Evolutionary conservation across 2,329 filamentous ascomycete genomes (phyloP).

Genomic region (Epichloe aotearoae): DNA sequence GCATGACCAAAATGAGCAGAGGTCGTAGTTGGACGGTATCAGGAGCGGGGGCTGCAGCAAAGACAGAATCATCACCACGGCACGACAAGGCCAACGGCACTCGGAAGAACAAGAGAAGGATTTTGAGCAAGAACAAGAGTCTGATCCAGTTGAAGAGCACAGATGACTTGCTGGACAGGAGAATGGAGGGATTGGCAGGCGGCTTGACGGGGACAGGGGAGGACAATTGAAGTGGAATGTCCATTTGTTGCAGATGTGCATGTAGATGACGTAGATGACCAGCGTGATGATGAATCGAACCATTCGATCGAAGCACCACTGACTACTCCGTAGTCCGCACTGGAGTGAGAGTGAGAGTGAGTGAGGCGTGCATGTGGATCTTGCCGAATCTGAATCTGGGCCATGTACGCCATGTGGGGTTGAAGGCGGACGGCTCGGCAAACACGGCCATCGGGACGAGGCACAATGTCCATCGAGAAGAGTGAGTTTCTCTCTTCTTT

Average conservation of each 20-base stretch:
- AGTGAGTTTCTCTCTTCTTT: too few species aligned
- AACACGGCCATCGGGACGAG: too few species aligned
- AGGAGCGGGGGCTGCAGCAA: constrained; percentile 13
- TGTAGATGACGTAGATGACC: not conserved
- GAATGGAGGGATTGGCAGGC: constrained; percentile 45
- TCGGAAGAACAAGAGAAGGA: constrained; percentile 14
- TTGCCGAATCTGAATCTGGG: too few species aligned
- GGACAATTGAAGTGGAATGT: constrained; percentile 19
- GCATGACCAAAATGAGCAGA: constrained; percentile 37
- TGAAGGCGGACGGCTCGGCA: too few species aligned
- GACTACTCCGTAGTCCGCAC: too few species aligned
- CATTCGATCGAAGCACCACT: too few species aligned
- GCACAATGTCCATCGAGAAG: too few species aligned
- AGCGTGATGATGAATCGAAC: not conserved
- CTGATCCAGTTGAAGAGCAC: constrained; percentile 42
- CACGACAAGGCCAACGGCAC: constrained; percentile 4
- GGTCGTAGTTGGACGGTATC: constrained; percentile 19
- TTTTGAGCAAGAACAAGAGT: constrained; percentile 29
- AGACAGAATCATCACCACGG: constrained; percentile 7
- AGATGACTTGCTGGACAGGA: constrained; percentile 41
- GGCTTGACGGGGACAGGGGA: constrained; percentile 38
- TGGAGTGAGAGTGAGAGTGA: too few species aligned
- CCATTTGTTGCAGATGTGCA: not conserved
- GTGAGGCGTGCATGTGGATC: too few species aligned
- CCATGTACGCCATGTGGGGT: too few species aligned